Evolutionary conservation across 768 basidiomycete genomes (phyloP).

Genomic region (Chalciporus piperatus): DNA sequence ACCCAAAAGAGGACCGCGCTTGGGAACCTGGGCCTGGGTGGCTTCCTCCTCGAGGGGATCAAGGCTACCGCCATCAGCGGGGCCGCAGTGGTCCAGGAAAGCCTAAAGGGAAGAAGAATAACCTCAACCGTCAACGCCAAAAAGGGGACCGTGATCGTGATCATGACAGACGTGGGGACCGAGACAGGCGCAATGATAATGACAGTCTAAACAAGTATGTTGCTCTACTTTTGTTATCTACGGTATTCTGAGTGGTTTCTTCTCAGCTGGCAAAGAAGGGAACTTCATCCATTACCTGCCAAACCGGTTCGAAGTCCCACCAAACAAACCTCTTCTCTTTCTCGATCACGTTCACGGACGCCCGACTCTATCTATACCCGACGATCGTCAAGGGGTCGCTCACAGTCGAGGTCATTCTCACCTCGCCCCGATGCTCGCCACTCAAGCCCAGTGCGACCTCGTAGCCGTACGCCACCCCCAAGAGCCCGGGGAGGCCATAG

Average conservation of each 20-base stretch:
- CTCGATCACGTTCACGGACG: constrained; percentile 51
- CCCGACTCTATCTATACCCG: constrained; percentile 65
- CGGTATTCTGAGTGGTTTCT: constrained; percentile 6
- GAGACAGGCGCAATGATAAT: constrained; percentile 54
- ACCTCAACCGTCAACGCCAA: constrained; percentile 33
- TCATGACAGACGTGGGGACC: constrained; percentile 31
- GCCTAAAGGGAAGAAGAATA: constrained; percentile 37
- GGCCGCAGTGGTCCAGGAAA: constrained; percentile 38
- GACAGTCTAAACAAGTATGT: constrained; percentile 74
- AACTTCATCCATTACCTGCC: constrained; percentile 42
- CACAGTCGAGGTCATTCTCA: constrained; percentile 58
- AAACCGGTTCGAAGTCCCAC: constrained; percentile 34
- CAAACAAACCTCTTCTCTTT: constrained; percentile 45
- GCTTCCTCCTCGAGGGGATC: constrained; percentile 47
- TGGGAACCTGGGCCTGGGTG: constrained; percentile 76
- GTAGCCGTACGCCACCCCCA: constrained; percentile 50
- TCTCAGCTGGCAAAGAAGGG: constrained; percentile 66
- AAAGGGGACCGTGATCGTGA: constrained; percentile 28
- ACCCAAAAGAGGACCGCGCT: constrained; percentile 47
- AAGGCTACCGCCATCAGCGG: constrained; percentile 37
- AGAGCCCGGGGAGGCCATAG: constrained; percentile 30
- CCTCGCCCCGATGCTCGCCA: constrained; percentile 57
- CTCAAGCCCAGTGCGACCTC: constrained; percentile 45
- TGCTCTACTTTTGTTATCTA: constrained; percentile 6
- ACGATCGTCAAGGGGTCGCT: constrained; percentile 62